phyloP scores from a whole-genome alignment of 257 asterid species.

The Echites panduratus region DNA sequence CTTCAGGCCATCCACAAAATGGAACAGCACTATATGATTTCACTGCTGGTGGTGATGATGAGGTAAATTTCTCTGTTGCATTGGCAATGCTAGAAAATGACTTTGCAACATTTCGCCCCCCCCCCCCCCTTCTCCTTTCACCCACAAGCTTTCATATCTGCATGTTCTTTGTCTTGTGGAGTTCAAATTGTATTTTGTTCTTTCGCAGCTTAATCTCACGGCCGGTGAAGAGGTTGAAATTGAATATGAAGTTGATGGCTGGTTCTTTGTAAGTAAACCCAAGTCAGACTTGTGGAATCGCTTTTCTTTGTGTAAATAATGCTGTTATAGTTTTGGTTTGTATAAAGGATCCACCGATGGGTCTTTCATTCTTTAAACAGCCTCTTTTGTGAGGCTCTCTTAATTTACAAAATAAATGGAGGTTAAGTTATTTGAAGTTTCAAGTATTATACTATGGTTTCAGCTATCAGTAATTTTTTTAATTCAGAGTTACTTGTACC shows the following conservation, averaged over 20 bases:
- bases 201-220: slow-evolving; percentile 75
- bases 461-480: neutral
- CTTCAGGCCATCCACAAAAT: slow-evolving; percentile 64
- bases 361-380: too few relatives aligned
- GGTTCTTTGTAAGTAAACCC: slow-evolving; percentile 80
- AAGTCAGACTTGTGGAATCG: neutral
- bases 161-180: neutral
- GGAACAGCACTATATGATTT: slow-evolving; percentile 97
- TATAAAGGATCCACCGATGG: neutral
- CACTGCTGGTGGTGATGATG: slow-evolving; percentile 99
- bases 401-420: neutral
- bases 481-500: neutral
- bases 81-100: neutral
- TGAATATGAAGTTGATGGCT: slow-evolving; percentile 98
- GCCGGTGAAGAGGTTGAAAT: slow-evolving; percentile 94
- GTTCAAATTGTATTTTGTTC: slow-evolving; percentile 19
- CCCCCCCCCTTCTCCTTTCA: neutral
- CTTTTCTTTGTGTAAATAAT: neutral
- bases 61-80: slow-evolving; percentile 38
- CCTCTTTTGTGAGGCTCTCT: neutral
- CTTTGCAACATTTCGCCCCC: neutral
- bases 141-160: neutral
- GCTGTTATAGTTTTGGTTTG: neutral
- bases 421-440: neutral
- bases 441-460: neutral